Percentiles rank a stretch among this genome's conserved stretches.
These are phyloP conservation scores for Nymphaea thermarum DNA, from an alignment of 164 flowering plant genomes.

Conservation along the genomic window DNA sequence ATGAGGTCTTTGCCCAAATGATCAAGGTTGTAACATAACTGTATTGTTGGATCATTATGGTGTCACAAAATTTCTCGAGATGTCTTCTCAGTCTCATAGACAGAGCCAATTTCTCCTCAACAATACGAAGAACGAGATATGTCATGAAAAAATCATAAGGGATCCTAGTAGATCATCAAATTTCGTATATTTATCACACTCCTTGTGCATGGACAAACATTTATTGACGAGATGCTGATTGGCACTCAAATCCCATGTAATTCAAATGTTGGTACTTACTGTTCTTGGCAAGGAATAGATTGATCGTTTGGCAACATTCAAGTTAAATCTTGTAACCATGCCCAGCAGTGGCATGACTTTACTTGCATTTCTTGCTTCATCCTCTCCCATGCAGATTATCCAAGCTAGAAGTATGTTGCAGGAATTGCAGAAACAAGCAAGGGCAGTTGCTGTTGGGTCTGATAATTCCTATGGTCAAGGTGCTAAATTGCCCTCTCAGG, in stretches of 20 bases:
- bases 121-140: no score
- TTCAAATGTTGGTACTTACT: neutral
- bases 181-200: no score
- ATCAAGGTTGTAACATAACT: no score
- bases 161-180: no score
- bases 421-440: conserved; percentile 27
- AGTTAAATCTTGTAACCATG: no score
- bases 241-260: neutral
- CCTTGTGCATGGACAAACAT: no score
- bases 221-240: neutral
- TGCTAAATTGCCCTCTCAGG: neutral
- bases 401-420: conserved; percentile 70
- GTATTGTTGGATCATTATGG: no score
- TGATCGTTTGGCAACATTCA: neutral
- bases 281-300: neutral
- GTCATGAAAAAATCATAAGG: no score
- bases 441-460: conserved; percentile 17
- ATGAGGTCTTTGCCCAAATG: no score
- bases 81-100: no score
- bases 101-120: no score
- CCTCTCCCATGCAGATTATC: conserved; percentile 36
- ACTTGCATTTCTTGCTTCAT: neutral
- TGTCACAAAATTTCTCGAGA: no score
- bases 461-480: neutral
- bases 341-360: neutral